Evolutionary conservation across 2,329 filamentous ascomycete species (phyloP).

Genomic region (Botrytis pseudocinerea): DNA sequence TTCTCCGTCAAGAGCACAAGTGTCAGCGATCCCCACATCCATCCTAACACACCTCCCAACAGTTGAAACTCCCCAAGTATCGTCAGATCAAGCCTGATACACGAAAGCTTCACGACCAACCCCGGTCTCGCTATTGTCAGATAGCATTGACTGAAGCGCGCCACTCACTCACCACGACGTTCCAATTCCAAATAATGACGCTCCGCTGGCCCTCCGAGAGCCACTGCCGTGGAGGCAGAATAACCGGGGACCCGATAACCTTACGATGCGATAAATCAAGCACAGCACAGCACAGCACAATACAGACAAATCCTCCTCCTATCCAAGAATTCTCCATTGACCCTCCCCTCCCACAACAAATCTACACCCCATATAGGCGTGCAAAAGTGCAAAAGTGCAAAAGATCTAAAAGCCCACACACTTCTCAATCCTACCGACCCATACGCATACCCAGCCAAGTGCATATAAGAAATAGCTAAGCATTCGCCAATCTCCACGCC

Average conservation of each 20-base stretch:
- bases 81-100: not conserved
- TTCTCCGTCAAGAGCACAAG: too few species aligned
- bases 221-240: constrained; percentile 2
- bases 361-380: too few species aligned
- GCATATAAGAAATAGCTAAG: not conserved
- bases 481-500: not conserved
- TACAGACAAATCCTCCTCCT: too few species aligned
- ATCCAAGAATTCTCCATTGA: not conserved
- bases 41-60: not conserved
- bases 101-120: not conserved
- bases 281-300: too few species aligned
- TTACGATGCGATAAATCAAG: too few species aligned
- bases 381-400: too few species aligned
- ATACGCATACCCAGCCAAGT: not conserved
- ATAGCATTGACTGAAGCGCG: not conserved
- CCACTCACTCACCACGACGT: not conserved
- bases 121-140: not conserved
- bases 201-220: not conserved
- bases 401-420: too few species aligned
- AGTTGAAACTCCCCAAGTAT: not conserved
- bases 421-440: too few species aligned
- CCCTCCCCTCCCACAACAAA: too few species aligned
- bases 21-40: not conserved
- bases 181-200: not conserved
- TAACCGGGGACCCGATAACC: too few species aligned